phyloP scores from a whole-genome alignment of 805 yeast genomes.

The Ogataea paradorogensis region DNA sequence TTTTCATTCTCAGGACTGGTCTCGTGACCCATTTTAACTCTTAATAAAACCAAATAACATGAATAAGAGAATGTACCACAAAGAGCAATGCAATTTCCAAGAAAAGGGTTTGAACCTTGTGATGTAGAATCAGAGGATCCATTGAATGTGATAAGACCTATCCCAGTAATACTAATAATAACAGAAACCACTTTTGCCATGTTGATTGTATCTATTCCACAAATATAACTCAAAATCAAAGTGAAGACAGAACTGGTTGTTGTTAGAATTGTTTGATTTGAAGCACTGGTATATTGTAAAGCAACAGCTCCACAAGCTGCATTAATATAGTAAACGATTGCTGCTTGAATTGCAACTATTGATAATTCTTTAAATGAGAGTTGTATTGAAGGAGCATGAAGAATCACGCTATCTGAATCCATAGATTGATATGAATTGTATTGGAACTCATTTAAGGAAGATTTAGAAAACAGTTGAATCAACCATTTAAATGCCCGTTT shows the following conservation, averaged over 20 bases:
- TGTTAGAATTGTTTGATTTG: conserved; percentile 50
- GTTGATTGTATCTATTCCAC: conserved; percentile 42
- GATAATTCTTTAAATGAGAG: conserved; percentile 32
- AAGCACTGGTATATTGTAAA: conserved; percentile 48
- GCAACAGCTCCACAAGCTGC: conserved; percentile 41
- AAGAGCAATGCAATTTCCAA: conserved; percentile 47
- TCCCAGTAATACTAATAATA: conserved; percentile 44
- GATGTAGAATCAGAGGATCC: conserved; percentile 1
- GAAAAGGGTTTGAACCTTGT: conserved; percentile 29
- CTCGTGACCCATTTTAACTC: conserved; percentile 43
- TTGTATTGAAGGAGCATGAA: conserved; percentile 24
- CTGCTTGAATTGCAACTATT: conserved; percentile 37
- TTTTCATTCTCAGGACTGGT: conserved; percentile 45
- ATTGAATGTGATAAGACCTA: conserved; percentile 40
- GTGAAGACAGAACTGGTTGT: conserved; percentile 53
- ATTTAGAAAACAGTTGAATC: conserved; percentile 5
- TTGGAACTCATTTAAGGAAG: background rate
- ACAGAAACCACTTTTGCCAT: conserved; percentile 42
- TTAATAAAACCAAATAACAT: conserved; percentile 41
- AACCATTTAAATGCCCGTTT: conserved; percentile 32
- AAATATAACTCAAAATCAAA: conserved; percentile 39
- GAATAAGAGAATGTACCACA: conserved; percentile 48
- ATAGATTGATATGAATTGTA: conserved; percentile 2
- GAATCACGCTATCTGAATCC: conserved; percentile 7
- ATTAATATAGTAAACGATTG: conserved; percentile 41